These are phyloP conservation scores for Boletellus sp. DNA, from an alignment of 768 basidiomycete genomes.

Conservation along the genomic window DNA sequence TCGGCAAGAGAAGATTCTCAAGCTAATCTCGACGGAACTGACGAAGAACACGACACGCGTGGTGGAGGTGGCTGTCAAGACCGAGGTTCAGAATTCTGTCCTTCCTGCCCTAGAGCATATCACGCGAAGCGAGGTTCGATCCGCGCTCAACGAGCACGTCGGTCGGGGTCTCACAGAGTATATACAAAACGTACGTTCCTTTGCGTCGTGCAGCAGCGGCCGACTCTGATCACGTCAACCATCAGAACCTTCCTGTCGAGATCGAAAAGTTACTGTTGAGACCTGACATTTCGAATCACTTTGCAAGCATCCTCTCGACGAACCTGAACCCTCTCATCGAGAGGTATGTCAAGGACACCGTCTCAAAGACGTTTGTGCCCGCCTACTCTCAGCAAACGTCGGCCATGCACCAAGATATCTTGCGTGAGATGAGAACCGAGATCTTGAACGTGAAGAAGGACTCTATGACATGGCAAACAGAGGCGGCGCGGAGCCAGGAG, in stretches of 20 bases:
- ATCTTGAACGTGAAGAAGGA: constrained; percentile 77
- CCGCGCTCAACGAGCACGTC: constrained; percentile 75
- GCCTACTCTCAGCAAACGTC: constrained; percentile 72
- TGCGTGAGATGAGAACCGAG: constrained; percentile 71
- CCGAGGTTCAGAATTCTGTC: constrained; percentile 79
- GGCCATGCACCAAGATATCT: constrained; percentile 74
- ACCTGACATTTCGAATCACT: constrained; percentile 72
- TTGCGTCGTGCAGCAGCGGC: background rate
- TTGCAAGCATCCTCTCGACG: constrained; percentile 68
- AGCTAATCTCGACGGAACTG: constrained; percentile 81
- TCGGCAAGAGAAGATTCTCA: constrained; percentile 85
- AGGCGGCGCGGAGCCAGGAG: constrained; percentile 75
- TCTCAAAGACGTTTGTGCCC: constrained; percentile 71
- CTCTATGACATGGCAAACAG: constrained; percentile 76
- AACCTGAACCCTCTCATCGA: constrained; percentile 75
- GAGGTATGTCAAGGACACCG: constrained; percentile 75
- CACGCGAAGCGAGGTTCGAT: constrained; percentile 76
- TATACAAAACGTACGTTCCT: constrained; percentile 59
- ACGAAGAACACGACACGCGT: constrained; percentile 86
- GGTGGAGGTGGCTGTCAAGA: constrained; percentile 85
- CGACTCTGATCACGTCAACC: constrained; percentile 4
- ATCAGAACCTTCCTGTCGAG: constrained; percentile 70
- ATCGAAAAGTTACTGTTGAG: constrained; percentile 75
- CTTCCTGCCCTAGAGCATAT: constrained; percentile 79
- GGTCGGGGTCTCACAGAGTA: constrained; percentile 67